Evolutionary conservation across 2,329 filamentous ascomycete species (phyloP).

Genomic region (Aureobasidium zeae): DNA sequence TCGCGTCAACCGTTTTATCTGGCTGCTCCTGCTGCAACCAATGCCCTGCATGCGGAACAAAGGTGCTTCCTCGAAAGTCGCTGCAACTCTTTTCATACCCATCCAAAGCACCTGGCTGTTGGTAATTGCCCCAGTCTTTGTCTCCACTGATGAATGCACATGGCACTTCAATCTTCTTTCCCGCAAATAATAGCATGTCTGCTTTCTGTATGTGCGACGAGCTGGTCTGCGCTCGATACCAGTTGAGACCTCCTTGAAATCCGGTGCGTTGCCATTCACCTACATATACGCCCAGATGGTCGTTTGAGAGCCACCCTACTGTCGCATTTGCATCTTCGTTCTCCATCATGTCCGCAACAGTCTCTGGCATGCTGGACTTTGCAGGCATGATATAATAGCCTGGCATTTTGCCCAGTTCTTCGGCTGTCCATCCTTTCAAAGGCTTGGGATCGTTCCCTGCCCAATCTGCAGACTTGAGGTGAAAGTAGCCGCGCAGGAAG

Average conservation of each 20-base stretch:
- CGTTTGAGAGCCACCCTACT: slow-evolving; percentile 48
- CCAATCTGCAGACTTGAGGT: slow-evolving; percentile 59
- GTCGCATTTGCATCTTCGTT: slow-evolving; percentile 40
- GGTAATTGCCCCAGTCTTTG: slow-evolving; percentile 59
- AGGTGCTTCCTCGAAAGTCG: slow-evolving; percentile 43
- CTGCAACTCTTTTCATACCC: slow-evolving; percentile 43
- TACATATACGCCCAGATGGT: slow-evolving; percentile 51
- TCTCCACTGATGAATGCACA: slow-evolving; percentile 52
- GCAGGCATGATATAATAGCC: slow-evolving; percentile 60
- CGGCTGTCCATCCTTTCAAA: slow-evolving; percentile 47
- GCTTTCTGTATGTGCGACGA: slow-evolving; percentile 31
- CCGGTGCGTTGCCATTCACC: slow-evolving; percentile 52
- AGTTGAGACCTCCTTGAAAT: slow-evolving; percentile 58
- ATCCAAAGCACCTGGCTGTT: slow-evolving; percentile 56
- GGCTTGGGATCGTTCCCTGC: slow-evolving; percentile 39
- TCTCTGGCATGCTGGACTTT: slow-evolving; percentile 49
- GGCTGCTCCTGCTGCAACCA: slow-evolving; percentile 62
- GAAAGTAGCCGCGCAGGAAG: slow-evolving; percentile 58
- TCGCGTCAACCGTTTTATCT: slow-evolving; percentile 41
- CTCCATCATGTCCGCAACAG: slow-evolving; percentile 47
- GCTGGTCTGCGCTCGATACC: slow-evolving; percentile 54
- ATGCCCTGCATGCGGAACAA: slow-evolving; percentile 55
- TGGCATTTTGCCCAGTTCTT: slow-evolving; percentile 51
- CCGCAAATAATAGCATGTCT: slow-evolving; percentile 52
- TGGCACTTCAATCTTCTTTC: slow-evolving; percentile 52